Evolutionary conservation across 1,284 basidiomycete genomes (phyloP), one percentile per base, ranked within the genome.

Genomic region (Trametes polyzona): DNA sequence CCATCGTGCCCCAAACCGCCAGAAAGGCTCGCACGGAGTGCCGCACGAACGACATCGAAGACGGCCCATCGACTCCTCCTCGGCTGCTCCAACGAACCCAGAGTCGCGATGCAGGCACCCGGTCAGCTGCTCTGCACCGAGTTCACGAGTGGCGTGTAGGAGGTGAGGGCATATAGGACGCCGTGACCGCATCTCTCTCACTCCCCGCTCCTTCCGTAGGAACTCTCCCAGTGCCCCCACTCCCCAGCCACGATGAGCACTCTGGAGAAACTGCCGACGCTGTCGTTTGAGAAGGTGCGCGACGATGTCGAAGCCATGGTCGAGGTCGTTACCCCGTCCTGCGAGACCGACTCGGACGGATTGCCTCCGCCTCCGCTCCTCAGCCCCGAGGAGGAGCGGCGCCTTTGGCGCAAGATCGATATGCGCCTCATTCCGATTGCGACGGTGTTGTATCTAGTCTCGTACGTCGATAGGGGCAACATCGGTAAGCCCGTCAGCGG

Each of bases 401-500:
- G 69, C 55, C 69, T 90, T 41, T 90, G 84, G 77, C 74, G 81
- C 58, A 90, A 88, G 72, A 76, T 90, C 21, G 87, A 90, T 62
- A 21, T 77, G 30, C 74, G 83, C 52, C 73, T 88, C 35, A 81
- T 88, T 80, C 86, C 87, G 0, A 87, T 88, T 29, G 69, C 88
- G 17, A 77, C 81, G 17, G 59, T 85, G 42, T 83, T 89, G 80
- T 88, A 88, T 63, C 72, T 89, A 24, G 70, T 84, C 37, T 83
- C 83, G 2, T 88, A 86, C 69, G 72, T 88, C 71, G 87, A 89
- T 64, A 71, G 86, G 77, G 83, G 86, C 29, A 63, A 63, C 41
- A 60, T 63, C 19, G 61, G 61, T 63, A 42, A 46, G 61, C 33
- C 33, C 17, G 4, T 12, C 5, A 5, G 33, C 17, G 5, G 3